Evolutionary conservation across 176 grass and related monocot species (phyloP), one percentile per base, ranked within the genome.

Genomic region (Triticum urartu): DNA sequence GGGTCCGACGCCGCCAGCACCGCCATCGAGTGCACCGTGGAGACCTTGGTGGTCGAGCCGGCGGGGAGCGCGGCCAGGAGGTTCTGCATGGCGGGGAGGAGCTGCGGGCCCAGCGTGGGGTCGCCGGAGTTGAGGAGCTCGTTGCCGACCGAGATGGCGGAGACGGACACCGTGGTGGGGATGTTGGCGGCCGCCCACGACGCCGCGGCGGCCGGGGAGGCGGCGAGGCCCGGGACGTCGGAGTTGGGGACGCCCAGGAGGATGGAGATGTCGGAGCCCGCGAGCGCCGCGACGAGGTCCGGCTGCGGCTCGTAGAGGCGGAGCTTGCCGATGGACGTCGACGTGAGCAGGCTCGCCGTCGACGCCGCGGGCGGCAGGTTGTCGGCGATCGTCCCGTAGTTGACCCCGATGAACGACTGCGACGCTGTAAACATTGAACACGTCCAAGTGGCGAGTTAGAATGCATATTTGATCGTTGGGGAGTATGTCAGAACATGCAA

Each of bases 61-160:
- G 92, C 79, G 11, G 97, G 90, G 70, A 99, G 90, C 13, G 97
- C 90, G 21, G 94, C 75, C 33, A 85, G 92, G 68, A 99, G 97
- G 77, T 99, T 99, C 86, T 96, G 88, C 97, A 99, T 99, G 68
- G 97, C 97, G 7, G 92, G 90, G 56, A 99, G 88, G 76, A 99
- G 94, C 85, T 87, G 86, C 1, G 96, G 84, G 1, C 75, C 87
- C 9, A 99, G 90, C 28, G 90, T 88, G 30, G 92, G 34, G 21
- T 92, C 88, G 5, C 85, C 92, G 72, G 87, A 94, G 67, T 88
- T 84, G 86, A 99, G 91, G 34, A 94, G 90, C 89, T 99, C 97
- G 81, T 99, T 99, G 21, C 94, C 97, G 65, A 99, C 94, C 18
- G 92, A 94, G 85, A 99, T 89, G 86, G 92, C 77, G 22, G 89